phyloP scores from a whole-genome alignment of 2,329 filamentous ascomycete genomes.

The Xylaria sp. region DNA sequence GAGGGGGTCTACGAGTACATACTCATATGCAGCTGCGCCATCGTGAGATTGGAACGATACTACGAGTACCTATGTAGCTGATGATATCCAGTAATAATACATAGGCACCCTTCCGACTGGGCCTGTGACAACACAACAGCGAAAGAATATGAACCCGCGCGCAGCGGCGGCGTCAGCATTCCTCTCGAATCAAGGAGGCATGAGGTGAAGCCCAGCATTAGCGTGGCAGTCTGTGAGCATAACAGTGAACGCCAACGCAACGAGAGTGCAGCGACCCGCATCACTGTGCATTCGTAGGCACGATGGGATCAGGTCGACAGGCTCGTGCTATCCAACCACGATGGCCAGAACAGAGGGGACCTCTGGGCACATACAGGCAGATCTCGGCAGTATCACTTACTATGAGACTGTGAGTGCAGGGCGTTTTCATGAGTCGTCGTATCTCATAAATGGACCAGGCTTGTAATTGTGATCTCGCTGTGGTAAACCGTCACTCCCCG shows the following conservation, averaged over 20 bases:
- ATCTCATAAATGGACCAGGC: not conserved
- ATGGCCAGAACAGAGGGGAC: not conserved
- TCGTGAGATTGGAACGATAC: too few relatives aligned
- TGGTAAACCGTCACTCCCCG: not conserved
- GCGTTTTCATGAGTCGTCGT: not conserved
- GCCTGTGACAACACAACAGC: too few relatives aligned
- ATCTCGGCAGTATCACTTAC: not conserved
- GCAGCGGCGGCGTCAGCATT: too few relatives aligned
- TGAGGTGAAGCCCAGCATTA: not conserved
- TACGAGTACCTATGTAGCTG: too few relatives aligned
- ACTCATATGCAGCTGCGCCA: too few relatives aligned
- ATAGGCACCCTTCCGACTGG: too few relatives aligned
- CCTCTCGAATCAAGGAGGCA: too few relatives aligned
- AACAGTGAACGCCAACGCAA: not conserved
- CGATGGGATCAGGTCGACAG: not conserved
- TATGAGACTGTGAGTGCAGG: not conserved
- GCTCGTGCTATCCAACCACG: not conserved
- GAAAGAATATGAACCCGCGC: too few relatives aligned
- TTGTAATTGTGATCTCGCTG: not conserved
- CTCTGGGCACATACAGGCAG: not conserved
- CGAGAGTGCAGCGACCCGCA: not conserved
- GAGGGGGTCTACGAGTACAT: too few relatives aligned
- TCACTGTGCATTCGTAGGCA: not conserved
- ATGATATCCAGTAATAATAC: too few relatives aligned
- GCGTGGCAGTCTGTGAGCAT: not conserved